Evolutionary conservation across 2,329 filamentous ascomycete species (phyloP), one percentile per base, ranked within the genome.

Genomic region (Cytospora leucostoma): DNA sequence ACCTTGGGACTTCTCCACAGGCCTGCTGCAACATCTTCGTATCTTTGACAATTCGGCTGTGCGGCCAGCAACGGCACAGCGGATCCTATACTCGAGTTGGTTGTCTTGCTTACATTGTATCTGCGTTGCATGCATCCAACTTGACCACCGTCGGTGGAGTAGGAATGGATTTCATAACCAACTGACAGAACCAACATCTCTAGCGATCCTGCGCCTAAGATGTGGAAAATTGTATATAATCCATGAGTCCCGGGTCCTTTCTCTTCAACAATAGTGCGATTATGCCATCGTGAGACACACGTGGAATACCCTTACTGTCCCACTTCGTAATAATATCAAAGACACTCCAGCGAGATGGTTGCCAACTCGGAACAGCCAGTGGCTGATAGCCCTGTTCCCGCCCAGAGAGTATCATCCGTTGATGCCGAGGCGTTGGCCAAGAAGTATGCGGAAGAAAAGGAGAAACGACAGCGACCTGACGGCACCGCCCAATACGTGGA

Each of bases 401-500:
- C 7, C 21, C 34, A 17, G 51, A 32, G 4, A 27, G 27, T 27
- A 2, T 27, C 27, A 2, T n/a, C 10, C 3, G 35, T 60, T 21
- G 56, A 63, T 32, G 15, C 59, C 17, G 38, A 50, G 51, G 50
- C 59, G 27, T 21, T 65, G 17, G 7, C 15, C 7, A 58, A 72
- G 12, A 75, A 72, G 52, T 78, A 78, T 63, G 64, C 64, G 7
- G 68, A 73, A 32, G 76, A 78, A 62, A 74, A 71, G 4, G 62
- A 71, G 37, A 78, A 75, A 53, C 73, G 76, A 2, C 27, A 72
- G 8, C 70, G 73, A 0, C 37, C 69, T 1, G 75, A 78, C 3
- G 76, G 74, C 13, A 61, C 62, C 17, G 60, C 55, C 8, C 76
- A 78, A 61, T 77, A 74, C 57, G 50, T 74, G 4, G 69, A 74